Conservation (phyloP, 108 stramenopile genomes). For the Cyclotella sp. region DNA sequence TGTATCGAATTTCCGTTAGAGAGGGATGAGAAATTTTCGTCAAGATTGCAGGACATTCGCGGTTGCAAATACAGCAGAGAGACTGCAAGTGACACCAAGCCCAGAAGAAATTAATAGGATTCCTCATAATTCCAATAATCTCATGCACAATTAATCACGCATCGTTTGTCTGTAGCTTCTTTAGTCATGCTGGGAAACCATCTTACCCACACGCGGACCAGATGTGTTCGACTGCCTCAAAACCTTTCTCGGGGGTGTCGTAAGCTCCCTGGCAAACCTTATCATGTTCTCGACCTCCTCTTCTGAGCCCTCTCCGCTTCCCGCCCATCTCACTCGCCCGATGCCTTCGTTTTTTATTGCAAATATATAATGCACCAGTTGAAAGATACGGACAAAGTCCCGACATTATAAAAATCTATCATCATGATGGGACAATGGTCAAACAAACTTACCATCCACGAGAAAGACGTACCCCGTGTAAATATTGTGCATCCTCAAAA, state of each 20-base stretch:
- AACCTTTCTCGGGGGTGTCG: constrained; percentile 13
- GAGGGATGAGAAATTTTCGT: neutral
- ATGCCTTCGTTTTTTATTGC: constrained; percentile 16
- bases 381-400: no score
- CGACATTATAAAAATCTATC: neutral
- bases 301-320: constrained; percentile 68
- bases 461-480: constrained; percentile 81
- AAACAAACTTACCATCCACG: constrained; percentile 53
- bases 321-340: constrained; percentile 84
- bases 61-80: no score
- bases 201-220: constrained; percentile 42
- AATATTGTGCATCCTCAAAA: constrained; percentile 85
- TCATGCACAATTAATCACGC: neutral
- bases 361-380: no score
- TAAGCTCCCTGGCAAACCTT: constrained; percentile 60
- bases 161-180: neutral
- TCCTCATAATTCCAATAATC: neutral
- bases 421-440: neutral
- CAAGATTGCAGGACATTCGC: no score
- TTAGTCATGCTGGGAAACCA: constrained; percentile 4
- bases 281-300: constrained; percentile 67
- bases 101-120: no score
- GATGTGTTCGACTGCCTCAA: neutral
- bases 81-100: no score
- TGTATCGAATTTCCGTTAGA: neutral